Conservation (phyloP, 805 yeast species). For the Zygoascus bituminiphila region DNA sequence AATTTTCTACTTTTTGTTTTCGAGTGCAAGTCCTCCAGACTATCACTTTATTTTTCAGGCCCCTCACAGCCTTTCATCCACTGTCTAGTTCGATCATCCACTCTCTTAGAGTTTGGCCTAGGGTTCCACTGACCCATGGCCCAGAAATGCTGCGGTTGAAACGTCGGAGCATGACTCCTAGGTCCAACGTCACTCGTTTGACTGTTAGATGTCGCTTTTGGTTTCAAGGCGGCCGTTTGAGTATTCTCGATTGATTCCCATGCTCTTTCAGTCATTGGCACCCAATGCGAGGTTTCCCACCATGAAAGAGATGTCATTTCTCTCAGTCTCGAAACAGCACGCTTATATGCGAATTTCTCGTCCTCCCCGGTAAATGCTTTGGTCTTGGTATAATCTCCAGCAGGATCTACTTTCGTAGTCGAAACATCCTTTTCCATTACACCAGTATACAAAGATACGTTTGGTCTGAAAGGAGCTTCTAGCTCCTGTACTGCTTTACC, state of each 20-base stretch:
- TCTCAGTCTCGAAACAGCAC: constrained; percentile 59
- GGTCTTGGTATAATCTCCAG: constrained; percentile 38
- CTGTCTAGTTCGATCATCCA: constrained; percentile 43
- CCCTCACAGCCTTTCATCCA: constrained; percentile 42
- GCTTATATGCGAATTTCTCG: constrained; percentile 61
- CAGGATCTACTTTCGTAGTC: constrained; percentile 13
- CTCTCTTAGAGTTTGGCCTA: constrained; percentile 35
- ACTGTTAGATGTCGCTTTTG: not conserved
- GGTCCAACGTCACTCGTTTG: not conserved
- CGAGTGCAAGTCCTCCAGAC: too few species aligned
- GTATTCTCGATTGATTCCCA: constrained; percentile 49
- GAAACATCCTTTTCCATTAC: constrained; percentile 16
- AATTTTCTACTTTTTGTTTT: too few species aligned
- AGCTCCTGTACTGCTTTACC: constrained; percentile 54
- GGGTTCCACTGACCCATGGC: constrained; percentile 58
- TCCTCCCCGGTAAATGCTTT: constrained; percentile 68
- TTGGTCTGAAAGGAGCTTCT: constrained; percentile 60
- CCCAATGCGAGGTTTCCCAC: constrained; percentile 46
- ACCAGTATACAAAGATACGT: constrained; percentile 46
- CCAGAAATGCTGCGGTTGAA: constrained; percentile 51
- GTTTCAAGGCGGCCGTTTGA: not conserved
- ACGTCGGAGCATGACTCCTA: constrained; percentile 31
- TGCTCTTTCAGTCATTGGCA: constrained; percentile 51
- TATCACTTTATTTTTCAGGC: too few species aligned
- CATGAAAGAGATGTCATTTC: constrained; percentile 51